These are phyloP conservation scores for Tolypocladium ovalisporum DNA, from an alignment of 2,329 filamentous ascomycete genomes.

Conservation along the genomic window DNA sequence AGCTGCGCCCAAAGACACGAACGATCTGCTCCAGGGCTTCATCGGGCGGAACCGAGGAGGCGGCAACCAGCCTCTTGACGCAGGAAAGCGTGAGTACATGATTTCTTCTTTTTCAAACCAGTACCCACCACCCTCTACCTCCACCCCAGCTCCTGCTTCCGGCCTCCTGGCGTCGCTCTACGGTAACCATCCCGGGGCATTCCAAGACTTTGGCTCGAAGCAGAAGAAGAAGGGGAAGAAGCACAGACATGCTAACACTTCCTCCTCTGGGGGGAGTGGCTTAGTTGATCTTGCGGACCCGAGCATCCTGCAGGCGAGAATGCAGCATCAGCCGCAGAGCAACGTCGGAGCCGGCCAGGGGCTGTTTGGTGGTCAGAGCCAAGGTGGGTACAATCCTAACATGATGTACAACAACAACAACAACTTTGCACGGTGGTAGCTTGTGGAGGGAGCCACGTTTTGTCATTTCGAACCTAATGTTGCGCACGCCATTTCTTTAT, in stretches of 20 bases:
- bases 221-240: constrained; percentile 99
- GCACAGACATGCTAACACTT: constrained; percentile 99
- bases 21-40: constrained; percentile 64
- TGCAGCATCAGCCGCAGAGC: constrained; percentile 79
- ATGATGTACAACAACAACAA: constrained; percentile 71
- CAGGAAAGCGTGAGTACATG: constrained; percentile 97
- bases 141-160: constrained; percentile 79
- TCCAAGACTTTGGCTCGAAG: constrained; percentile 88
- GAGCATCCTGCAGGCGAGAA: constrained; percentile 96
- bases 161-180: constrained; percentile 87
- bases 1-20: constrained; percentile 58
- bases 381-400: constrained; percentile 90
- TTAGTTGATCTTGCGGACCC: constrained; percentile 99
- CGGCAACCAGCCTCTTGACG: constrained; percentile 65
- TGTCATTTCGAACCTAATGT: constrained; percentile 11
- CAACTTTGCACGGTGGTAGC: constrained; percentile 59
- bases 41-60: constrained; percentile 59
- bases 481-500: constrained; percentile 8
- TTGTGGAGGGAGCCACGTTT: constrained; percentile 7
- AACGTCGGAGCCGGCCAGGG: constrained; percentile 79
- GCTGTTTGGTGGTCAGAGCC: constrained; percentile 75
- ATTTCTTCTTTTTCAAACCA: constrained; percentile 86
- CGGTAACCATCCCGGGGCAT: constrained; percentile 72
- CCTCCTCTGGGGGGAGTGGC: constrained; percentile 97
- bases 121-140: constrained; percentile 71